Conservation (phyloP, 352 stramenopile species). For the Phytopythium aichiense region DNA sequence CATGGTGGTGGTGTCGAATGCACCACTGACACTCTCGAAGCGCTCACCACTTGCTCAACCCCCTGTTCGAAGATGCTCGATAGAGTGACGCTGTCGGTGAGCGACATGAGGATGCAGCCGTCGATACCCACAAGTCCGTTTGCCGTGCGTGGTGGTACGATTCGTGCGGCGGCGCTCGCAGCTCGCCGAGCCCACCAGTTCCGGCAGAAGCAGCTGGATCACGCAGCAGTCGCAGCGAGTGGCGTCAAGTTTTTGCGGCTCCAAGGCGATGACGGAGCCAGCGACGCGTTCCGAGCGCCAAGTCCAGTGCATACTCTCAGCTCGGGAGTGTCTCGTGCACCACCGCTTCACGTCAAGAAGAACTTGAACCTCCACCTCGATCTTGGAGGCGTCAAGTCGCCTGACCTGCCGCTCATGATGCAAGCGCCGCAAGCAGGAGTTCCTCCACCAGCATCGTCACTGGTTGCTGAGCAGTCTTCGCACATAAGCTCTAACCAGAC, state of each 20-base stretch:
- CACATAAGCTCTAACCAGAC: too few relatives aligned
- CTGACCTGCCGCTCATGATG: conserved; percentile 37
- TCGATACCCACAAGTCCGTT: not conserved
- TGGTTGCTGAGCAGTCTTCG: not conserved
- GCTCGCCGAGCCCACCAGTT: conserved; percentile 40
- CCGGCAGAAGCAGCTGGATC: conserved; percentile 22
- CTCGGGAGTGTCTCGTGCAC: not conserved
- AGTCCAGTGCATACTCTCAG: conserved; percentile 9
- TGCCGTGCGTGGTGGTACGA: conserved; percentile 12
- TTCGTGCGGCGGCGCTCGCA: conserved; percentile 47
- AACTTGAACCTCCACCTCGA: conserved; percentile 55
- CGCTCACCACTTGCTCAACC: not conserved
- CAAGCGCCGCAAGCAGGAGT: not conserved
- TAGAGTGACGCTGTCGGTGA: not conserved
- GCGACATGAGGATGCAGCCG: too few relatives aligned
- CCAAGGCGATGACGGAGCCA: not conserved
- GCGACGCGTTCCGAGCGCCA: conserved; percentile 6
- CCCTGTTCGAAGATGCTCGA: not conserved
- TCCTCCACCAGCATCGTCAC: not conserved
- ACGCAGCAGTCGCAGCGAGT: conserved; percentile 1
- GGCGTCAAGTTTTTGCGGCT: conserved; percentile 3
- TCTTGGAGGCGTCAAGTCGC: conserved; percentile 30
- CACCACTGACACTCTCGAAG: not conserved
- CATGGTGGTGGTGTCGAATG: not conserved
- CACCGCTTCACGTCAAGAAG: conserved; percentile 33